phyloP scores from a whole-genome alignment of 108 stramenopile species.

The Nitzschia sp. region DNA sequence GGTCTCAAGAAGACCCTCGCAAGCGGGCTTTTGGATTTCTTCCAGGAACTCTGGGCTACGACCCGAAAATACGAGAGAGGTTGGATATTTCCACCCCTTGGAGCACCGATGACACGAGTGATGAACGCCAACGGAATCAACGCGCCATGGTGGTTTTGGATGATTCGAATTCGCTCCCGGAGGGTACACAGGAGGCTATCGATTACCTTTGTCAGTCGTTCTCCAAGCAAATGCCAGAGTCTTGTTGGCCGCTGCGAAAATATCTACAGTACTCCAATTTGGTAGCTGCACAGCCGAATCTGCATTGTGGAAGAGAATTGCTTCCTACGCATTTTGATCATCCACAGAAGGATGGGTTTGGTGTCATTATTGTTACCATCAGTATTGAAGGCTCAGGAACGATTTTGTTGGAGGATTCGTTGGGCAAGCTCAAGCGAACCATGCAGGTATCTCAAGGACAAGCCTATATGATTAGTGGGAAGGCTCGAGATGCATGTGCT shows the following conservation, averaged over 20 bases:
- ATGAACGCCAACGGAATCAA: conserved; percentile 28
- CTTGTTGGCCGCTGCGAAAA: neutral
- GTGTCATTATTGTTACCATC: conserved; percentile 50
- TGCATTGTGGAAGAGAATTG: conserved; percentile 39
- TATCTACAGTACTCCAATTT: conserved; percentile 16
- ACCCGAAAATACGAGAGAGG: conserved; percentile 17
- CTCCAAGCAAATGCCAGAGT: neutral
- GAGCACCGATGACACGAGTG: neutral
- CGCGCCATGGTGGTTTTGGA: conserved; percentile 36
- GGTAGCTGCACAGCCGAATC: conserved; percentile 52
- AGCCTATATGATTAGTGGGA: conserved; percentile 38
- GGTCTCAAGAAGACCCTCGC: conserved; percentile 28
- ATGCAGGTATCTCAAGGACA: conserved; percentile 23
- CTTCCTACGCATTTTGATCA: conserved; percentile 49
- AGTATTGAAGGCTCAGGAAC: conserved; percentile 23
- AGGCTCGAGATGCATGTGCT: conserved; percentile 33
- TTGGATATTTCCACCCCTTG: conserved; percentile 41
- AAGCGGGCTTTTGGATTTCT: conserved; percentile 46
- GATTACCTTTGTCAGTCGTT: conserved; percentile 16
- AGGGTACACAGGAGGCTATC: conserved; percentile 26
- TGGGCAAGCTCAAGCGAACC: neutral
- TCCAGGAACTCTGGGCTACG: conserved; percentile 37
- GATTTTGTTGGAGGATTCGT: conserved; percentile 18
- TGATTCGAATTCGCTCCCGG: conserved; percentile 6
- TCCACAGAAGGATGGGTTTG: conserved; percentile 51